phyloP scores from a whole-genome alignment of 805 yeast genomes.

The Candida hispaniensis region DNA sequence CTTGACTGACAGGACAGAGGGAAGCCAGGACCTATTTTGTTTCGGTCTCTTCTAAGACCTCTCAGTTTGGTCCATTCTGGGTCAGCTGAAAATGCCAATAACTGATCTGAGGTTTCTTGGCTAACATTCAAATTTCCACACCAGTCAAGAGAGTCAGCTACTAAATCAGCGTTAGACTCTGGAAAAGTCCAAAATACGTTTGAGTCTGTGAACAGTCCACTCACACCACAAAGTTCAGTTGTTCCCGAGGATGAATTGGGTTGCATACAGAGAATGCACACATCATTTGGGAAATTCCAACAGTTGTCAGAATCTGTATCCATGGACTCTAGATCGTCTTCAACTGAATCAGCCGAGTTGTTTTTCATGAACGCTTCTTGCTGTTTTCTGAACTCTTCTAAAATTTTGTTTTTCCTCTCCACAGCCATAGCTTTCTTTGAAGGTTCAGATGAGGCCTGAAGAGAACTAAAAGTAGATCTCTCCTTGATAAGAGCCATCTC shows the following conservation, averaged over 20 bases:
- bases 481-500: no score
- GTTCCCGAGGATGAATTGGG: slow-evolving; percentile 32
- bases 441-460: not conserved
- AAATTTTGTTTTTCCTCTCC: slow-evolving; percentile 54
- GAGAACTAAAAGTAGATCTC: not conserved
- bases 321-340: slow-evolving; percentile 25
- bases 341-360: slow-evolving; percentile 28
- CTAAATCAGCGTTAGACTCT: slow-evolving; percentile 52
- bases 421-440: slow-evolving; percentile 56
- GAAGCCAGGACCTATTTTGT: slow-evolving; percentile 65
- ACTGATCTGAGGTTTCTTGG: slow-evolving; percentile 10
- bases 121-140: slow-evolving; percentile 31
- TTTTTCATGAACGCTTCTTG: slow-evolving; percentile 64
- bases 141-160: slow-evolving; percentile 50
- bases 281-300: slow-evolving; percentile 64
- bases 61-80: slow-evolving; percentile 35
- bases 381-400: slow-evolving; percentile 71
- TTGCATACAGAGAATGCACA: slow-evolving; percentile 55
- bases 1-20: slow-evolving; percentile 27
- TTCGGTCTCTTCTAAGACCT: slow-evolving; percentile 29
- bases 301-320: slow-evolving; percentile 22
- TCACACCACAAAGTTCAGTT: slow-evolving; percentile 64
- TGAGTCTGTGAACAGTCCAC: slow-evolving; percentile 48
- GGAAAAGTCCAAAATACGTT: slow-evolving; percentile 58
- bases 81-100: slow-evolving; percentile 7